Evolutionary conservation across 495 filamentous ascomycete genomes (phyloP).

Genomic region (Darksidea phi): DNA sequence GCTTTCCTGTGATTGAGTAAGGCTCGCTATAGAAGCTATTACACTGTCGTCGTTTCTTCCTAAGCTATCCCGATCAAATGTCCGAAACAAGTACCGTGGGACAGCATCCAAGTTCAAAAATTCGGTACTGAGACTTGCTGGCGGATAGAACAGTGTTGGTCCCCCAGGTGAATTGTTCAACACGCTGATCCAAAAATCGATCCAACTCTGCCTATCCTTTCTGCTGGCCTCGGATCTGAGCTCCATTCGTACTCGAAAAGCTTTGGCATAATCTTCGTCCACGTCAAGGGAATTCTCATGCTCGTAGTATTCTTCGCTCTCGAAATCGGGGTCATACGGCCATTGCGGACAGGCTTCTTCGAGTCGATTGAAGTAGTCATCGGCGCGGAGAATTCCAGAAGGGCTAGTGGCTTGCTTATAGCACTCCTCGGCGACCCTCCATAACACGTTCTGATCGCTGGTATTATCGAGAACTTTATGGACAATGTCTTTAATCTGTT

Average conservation of each 20-base stretch:
- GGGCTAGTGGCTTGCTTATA: slow-evolving; percentile 1
- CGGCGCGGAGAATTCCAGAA: slow-evolving; percentile 2
- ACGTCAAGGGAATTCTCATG: too few species aligned
- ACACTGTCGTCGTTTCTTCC: slow-evolving; percentile 16
- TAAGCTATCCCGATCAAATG: slow-evolving; percentile 11
- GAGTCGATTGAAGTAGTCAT: slow-evolving; percentile 10
- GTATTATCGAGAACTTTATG: neutral
- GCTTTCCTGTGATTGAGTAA: slow-evolving; percentile 14
- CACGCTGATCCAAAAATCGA: slow-evolving; percentile 19
- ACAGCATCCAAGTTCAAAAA: neutral
- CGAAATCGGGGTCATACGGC: too few species aligned
- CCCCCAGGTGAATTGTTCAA: slow-evolving; percentile 3
- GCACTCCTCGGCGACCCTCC: slow-evolving; percentile 8
- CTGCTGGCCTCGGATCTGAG: too few species aligned
- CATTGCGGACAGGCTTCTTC: too few species aligned
- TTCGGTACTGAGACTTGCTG: slow-evolving; percentile 6
- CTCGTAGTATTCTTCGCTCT: too few species aligned
- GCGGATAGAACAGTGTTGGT: slow-evolving; percentile 22
- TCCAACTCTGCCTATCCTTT: too few species aligned
- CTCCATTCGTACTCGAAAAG: too few species aligned
- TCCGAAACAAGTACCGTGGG: slow-evolving; percentile 25
- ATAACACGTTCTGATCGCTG: neutral
- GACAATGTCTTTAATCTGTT: slow-evolving; percentile 3
- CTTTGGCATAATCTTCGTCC: too few species aligned
- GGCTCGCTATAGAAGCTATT: slow-evolving; percentile 21